Conservation (phyloP, 225 moss, liverwort and hornwort species). For the Ulota crispa region DNA sequence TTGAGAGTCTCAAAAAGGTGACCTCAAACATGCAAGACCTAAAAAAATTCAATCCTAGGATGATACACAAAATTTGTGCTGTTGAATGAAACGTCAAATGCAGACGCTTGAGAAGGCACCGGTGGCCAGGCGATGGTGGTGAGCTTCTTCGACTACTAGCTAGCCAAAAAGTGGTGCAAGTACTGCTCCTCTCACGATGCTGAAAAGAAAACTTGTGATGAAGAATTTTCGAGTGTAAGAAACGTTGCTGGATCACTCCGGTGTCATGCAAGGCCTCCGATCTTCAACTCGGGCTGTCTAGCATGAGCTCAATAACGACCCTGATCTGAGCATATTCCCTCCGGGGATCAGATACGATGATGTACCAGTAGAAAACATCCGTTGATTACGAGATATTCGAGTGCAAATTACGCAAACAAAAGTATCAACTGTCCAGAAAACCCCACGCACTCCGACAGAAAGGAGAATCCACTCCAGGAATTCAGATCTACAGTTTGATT, state of each 20-base stretch:
- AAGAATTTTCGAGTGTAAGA: background rate
- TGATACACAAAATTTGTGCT: constrained; percentile 18
- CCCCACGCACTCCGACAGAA: background rate
- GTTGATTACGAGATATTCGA: background rate
- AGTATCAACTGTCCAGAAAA: background rate
- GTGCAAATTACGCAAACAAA: background rate
- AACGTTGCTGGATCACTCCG: background rate
- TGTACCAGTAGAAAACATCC: background rate
- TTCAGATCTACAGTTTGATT: constrained; percentile 16
- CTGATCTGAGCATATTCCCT: constrained; percentile 9
- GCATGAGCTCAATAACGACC: background rate
- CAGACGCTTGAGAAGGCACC: background rate
- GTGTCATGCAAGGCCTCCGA: background rate
- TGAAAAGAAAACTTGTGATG: background rate
- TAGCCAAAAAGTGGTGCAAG: background rate
- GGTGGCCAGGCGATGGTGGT: background rate
- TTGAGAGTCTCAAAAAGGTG: constrained; percentile 73
- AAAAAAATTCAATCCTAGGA: constrained; percentile 24
- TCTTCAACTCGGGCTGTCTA: constrained; percentile 7
- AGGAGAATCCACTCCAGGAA: constrained; percentile 6
- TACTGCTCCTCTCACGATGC: constrained; percentile 11
- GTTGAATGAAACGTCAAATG: constrained; percentile 7
- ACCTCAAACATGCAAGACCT: constrained; percentile 54
- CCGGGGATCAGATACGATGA: background rate
- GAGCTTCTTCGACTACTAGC: background rate